These are phyloP conservation scores for Begonia peltatifolia DNA, from an alignment of 306 rosid genomes.

Conservation along the genomic window DNA sequence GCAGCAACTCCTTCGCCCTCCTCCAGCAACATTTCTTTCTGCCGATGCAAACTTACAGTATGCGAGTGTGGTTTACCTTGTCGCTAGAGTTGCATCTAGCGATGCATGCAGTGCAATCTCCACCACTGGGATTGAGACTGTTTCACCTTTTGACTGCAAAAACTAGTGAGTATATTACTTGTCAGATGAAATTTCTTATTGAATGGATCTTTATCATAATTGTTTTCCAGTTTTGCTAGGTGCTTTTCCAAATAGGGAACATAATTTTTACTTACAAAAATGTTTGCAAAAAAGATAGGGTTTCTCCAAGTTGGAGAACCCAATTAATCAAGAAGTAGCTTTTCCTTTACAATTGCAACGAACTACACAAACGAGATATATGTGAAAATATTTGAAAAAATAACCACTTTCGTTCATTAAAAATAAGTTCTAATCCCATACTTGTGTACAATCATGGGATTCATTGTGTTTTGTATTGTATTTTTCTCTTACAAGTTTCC, in stretches of 20 bases:
- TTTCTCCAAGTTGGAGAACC: too few relatives aligned
- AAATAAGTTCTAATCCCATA: too few relatives aligned
- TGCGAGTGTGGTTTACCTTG: conserved; percentile 54
- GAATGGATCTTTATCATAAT: too few relatives aligned
- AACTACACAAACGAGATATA: too few relatives aligned
- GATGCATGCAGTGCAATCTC: conserved; percentile 66
- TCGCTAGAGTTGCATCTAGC: conserved; percentile 50
- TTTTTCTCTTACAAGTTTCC: conserved; percentile 4
- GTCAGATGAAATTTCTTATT: neutral
- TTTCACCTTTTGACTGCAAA: conserved; percentile 21
- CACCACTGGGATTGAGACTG: conserved; percentile 27
- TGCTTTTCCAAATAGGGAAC: too few relatives aligned
- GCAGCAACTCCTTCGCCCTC: conserved; percentile 74
- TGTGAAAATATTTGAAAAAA: too few relatives aligned
- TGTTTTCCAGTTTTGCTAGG: too few relatives aligned
- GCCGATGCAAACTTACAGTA: conserved; percentile 41
- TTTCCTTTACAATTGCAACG: too few relatives aligned
- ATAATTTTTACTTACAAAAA: too few relatives aligned
- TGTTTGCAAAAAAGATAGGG: too few relatives aligned
- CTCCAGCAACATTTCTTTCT: conserved; percentile 49
- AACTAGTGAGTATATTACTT: conserved; percentile 40
- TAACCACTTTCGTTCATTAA: too few relatives aligned
- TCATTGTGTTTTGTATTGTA: neutral
- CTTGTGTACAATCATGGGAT: neutral
- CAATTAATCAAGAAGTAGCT: too few relatives aligned